These are phyloP conservation scores for Coemansia sp. DNA, from an alignment of 192 early-diverging fungal genomes.

Conservation along the genomic window DNA sequence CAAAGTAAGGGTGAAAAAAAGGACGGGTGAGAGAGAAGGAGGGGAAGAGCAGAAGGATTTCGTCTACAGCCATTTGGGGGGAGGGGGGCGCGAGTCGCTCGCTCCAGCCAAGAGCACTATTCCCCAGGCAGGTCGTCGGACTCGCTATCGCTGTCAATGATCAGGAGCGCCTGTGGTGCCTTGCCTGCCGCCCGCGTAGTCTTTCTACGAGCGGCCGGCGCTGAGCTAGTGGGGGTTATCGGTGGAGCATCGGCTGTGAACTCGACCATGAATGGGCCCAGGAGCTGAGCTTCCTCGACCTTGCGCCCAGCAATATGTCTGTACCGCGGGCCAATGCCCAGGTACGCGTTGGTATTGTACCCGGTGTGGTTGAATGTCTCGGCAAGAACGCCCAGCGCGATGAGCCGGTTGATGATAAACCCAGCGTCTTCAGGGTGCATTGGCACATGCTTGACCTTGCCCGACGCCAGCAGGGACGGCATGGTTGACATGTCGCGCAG, in stretches of 20 bases:
- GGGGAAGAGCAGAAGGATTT: background rate
- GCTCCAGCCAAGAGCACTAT: too few relatives aligned
- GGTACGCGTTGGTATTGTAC: conserved; percentile 57
- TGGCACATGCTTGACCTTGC: conserved; percentile 4
- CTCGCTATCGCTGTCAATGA: too few relatives aligned
- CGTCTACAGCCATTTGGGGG: background rate
- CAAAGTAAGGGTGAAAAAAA: background rate
- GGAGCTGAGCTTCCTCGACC: conserved; percentile 11
- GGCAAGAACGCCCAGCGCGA: conserved; percentile 47
- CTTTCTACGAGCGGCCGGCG: too few relatives aligned
- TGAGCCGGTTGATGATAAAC: conserved; percentile 52
- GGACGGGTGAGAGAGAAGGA: background rate
- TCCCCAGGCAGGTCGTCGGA: too few relatives aligned
- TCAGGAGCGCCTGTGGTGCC: too few relatives aligned
- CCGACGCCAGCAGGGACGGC: conserved; percentile 23
- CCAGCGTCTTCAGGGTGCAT: conserved; percentile 46
- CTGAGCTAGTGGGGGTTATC: too few relatives aligned
- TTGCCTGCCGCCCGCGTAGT: too few relatives aligned
- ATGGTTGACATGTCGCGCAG: conserved; percentile 16
- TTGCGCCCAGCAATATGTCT: conserved; percentile 3
- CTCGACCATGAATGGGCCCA: conserved; percentile 21
- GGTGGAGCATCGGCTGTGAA: conserved; percentile 16
- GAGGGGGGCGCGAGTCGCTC: too few relatives aligned
- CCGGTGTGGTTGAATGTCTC: conserved; percentile 61
- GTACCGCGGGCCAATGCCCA: conserved; percentile 18